These are phyloP conservation scores for Funneliformis mosseae DNA, from an alignment of 192 early-diverging fungal species.

Conservation along the genomic window DNA sequence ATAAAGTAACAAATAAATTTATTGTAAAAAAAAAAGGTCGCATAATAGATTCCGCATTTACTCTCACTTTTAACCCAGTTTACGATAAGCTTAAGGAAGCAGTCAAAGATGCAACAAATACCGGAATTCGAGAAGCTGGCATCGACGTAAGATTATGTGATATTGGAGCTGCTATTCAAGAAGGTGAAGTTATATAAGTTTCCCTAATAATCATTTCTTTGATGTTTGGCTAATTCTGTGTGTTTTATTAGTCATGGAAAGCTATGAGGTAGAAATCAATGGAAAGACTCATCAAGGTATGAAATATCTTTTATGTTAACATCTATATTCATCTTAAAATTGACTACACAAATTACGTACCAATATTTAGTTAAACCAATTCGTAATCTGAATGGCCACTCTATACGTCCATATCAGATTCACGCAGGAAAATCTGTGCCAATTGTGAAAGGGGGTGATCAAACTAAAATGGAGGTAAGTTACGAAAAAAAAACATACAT, in stretches of 20 bases:
- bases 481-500: background rate
- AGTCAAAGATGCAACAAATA: conserved; percentile 94
- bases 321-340: background rate
- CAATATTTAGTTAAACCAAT: conserved; percentile 79
- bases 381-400: conserved; percentile 95
- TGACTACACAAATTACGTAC: background rate
- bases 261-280: conserved; percentile 93
- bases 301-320: background rate
- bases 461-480: conserved; percentile 86
- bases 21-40: conserved; percentile 52
- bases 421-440: conserved; percentile 95
- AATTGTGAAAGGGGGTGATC: conserved; percentile 84
- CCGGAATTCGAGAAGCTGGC: conserved; percentile 91
- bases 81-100: conserved; percentile 86
- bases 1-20: background rate
- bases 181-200: conserved; percentile 43
- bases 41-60: conserved; percentile 96
- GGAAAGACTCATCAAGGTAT: conserved; percentile 86
- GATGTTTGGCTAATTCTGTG: background rate
- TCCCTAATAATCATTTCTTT: background rate
- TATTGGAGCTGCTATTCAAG: conserved; percentile 94
- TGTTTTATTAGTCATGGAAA: conserved; percentile 79
- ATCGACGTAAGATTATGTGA: conserved; percentile 95
- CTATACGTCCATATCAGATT: conserved; percentile 89
- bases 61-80: conserved; percentile 87